Evolutionary conservation across 2,329 filamentous ascomycete species (phyloP).

Genomic region (Ceratocystis eucalypticola): DNA sequence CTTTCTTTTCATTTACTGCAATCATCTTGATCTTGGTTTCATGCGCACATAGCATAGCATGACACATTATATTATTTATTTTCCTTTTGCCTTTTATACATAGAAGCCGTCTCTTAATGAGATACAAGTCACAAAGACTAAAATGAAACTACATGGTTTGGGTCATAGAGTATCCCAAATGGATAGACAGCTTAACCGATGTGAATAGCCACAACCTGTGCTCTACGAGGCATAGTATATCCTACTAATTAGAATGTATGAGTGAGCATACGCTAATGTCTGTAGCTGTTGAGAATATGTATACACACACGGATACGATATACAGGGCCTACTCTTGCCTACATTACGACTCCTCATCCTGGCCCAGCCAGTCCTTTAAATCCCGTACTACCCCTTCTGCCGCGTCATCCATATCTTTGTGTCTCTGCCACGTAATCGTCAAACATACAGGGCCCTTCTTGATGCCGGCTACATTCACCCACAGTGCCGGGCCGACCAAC

Average conservation of each 20-base stretch:
- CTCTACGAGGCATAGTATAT: no score
- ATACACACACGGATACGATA: background rate
- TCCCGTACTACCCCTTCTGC: slow-evolving; percentile 1
- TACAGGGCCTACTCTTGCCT: background rate
- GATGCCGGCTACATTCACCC: slow-evolving; percentile 36
- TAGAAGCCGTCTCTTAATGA: background rate
- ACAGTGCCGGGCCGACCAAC: slow-evolving; percentile 32
- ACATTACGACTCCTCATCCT: background rate
- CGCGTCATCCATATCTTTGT: slow-evolving; percentile 7
- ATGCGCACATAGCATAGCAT: no score
- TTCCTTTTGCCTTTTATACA: slow-evolving; percentile 13
- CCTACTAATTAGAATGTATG: no score
- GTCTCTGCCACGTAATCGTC: slow-evolving; percentile 34
- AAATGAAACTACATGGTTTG: background rate
- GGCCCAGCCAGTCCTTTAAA: background rate
- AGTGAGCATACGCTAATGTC: no score
- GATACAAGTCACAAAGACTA: background rate
- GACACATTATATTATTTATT: slow-evolving; percentile 18
- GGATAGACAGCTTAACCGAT: no score
- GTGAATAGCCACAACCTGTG: no score
- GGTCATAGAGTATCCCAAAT: background rate
- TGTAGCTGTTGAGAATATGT: no score
- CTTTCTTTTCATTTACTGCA: background rate
- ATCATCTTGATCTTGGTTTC: background rate
- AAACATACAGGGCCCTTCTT: slow-evolving; percentile 30